Conservation (phyloP, 208 protist genomes). For the Leishmania guyanensis region DNA sequence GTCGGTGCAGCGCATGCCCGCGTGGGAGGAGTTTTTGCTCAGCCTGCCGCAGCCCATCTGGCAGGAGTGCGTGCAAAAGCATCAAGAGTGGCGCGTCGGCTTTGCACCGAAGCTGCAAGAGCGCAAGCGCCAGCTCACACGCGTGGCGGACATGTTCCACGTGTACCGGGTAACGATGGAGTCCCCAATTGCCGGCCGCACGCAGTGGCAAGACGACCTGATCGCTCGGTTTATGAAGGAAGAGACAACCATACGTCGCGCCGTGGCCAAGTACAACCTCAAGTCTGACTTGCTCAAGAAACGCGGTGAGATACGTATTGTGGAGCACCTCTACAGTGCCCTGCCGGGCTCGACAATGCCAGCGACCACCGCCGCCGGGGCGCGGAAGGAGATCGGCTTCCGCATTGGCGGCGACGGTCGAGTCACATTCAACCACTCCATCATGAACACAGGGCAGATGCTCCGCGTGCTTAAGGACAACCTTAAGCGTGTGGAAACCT, state of each 20-base stretch:
- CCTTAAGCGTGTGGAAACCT: slow-evolving; percentile 57
- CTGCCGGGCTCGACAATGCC: slow-evolving; percentile 18
- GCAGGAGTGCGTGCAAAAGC: slow-evolving; percentile 69
- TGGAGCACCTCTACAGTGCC: slow-evolving; percentile 55
- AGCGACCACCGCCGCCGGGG: slow-evolving; percentile 2
- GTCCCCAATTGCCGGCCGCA: slow-evolving; percentile 40
- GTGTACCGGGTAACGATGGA: slow-evolving; percentile 65
- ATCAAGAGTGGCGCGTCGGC: slow-evolving; percentile 75
- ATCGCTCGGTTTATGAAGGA: slow-evolving; percentile 68
- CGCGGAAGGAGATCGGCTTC: slow-evolving; percentile 73
- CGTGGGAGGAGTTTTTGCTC: slow-evolving; percentile 82
- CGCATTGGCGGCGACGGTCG: slow-evolving; percentile 71
- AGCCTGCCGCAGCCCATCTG: slow-evolving; percentile 71
- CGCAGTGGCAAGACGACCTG: slow-evolving; percentile 69
- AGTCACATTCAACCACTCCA: slow-evolving; percentile 59
- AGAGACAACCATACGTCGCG: slow-evolving; percentile 64
- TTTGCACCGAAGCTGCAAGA: slow-evolving; percentile 66
- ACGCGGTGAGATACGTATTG: slow-evolving; percentile 62
- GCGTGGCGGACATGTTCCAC: slow-evolving; percentile 74
- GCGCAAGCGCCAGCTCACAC: slow-evolving; percentile 59
- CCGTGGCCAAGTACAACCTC: slow-evolving; percentile 78
- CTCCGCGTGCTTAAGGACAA: slow-evolving; percentile 82
- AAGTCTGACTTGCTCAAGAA: slow-evolving; percentile 72
- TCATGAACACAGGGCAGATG: slow-evolving; percentile 80
- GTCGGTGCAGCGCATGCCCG: slow-evolving; percentile 55